Conservation (phyloP, 1,139 yeast species). For the Pneumocystis sp. region DNA sequence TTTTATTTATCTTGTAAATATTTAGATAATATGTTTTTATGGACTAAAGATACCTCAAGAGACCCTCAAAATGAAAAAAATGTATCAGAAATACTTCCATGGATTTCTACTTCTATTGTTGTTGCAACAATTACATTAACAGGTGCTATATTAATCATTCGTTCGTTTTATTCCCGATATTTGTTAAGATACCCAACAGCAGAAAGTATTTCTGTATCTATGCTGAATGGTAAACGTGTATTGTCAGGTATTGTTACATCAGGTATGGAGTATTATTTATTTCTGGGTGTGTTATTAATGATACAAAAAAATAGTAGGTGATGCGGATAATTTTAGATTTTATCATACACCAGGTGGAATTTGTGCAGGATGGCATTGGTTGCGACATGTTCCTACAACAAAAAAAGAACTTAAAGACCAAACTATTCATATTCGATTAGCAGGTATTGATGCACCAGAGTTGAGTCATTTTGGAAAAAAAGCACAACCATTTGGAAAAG, state of each 20-base stretch:
- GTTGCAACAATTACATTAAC: not conserved
- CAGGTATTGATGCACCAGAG: conserved; percentile 98
- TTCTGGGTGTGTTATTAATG: too few relatives aligned
- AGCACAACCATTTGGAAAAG: conserved; percentile 77
- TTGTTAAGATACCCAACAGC: not conserved
- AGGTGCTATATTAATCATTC: not conserved
- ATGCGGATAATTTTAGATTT: conserved; percentile 64
- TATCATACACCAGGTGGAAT: conserved; percentile 90
- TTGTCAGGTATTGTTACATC: not conserved
- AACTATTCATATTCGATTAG: conserved; percentile 50
- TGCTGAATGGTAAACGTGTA: not conserved
- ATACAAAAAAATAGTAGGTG: not conserved
- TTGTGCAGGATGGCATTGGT: conserved; percentile 87
- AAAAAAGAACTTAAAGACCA: conserved; percentile 22
- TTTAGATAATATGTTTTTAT: not conserved
- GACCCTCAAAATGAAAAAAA: not conserved
- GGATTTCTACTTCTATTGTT: not conserved
- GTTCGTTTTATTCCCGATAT: not conserved
- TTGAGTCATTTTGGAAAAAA: conserved; percentile 89
- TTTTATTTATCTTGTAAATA: not conserved
- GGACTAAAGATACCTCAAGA: not conserved
- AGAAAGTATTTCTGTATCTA: not conserved
- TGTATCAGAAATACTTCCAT: not conserved
- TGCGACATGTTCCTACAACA: conserved; percentile 29
- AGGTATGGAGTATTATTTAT: not conserved